Base-by-base conservation (phyloP, 805 yeast species). In the Vanderwaltozyma tropicalis region DNA sequence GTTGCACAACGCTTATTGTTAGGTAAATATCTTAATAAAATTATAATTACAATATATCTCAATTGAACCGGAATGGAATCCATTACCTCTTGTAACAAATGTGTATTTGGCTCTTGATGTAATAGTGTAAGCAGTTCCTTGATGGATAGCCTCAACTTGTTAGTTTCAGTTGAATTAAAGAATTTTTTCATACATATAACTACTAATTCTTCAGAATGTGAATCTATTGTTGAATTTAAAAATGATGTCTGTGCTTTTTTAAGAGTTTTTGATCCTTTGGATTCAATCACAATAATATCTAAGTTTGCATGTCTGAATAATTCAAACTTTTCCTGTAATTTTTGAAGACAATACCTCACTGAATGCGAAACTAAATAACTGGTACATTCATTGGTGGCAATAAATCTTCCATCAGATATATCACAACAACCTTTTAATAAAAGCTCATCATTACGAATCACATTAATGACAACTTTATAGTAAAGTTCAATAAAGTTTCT, bases 41-140 rank as follows among this genome's bases (percentile, higher is more conserved):
- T 63, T 12, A 73, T 55, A 30, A 84, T 63, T 3, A 81, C 68
- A 19, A 76, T 63, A 61, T 81, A 85, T 44, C 95, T 66, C 45
- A 76, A 67, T 53, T 77, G 95, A 27, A 78, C 92, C 0, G 86
- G 96, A 8, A 85, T 73, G 73, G 86, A 84, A 27, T 73, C 71
- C 7, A 87, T 76, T 41, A 84, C 71, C 43, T 76, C 63, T 44
- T 77, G 79, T 26, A 84, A 61, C 33, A 87, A 63, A 10, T 55
- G 52, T 20, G 49, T 54, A 28, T 59, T 59, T 3, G 61, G 60
- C 14, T 47, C 50, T 22, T 34, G 49, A 42, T 65, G 51, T 32
- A 74, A 52, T 46, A 67, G 72, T 13, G 62, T 56, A 10, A 76
- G 62, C 15, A 84, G 63, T 4, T 76, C 68, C 14, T 60, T 63